Base-by-base conservation (phyloP, 257 asterid genomes). In the Forsythia viridissima region DNA sequence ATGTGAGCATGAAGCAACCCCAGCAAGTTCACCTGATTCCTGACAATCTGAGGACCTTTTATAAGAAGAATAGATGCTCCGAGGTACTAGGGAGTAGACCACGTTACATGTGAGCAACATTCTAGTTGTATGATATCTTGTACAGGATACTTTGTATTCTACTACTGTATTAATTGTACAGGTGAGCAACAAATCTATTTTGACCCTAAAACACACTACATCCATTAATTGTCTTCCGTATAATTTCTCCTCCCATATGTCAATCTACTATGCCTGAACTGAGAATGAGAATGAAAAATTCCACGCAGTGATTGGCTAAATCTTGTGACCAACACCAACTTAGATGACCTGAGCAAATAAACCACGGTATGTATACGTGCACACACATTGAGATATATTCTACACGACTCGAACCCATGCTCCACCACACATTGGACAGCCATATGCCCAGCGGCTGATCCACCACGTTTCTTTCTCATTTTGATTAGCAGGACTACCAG, bases 381-480 rank as follows among this genome's bases (percentile, higher is more conserved):
- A 11, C 30, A 67, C 43, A 7, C 48, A 42, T 72, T 13, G 81
- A 46, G 61, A 80, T 63, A 2, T 77, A 40, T 65, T 40, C 87
- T 94, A 92, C 55, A 90, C 96, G 13, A 93, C 98, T 71, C 97
- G 89, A 79, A 93, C 99, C 99, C 99, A 96, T 39, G 97, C 86
- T 71, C 99, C 99, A 21, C 98, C 98, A 72, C 99, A 96, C 99
- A 96, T 96, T 24, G 99, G 99, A 77, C 99, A 96, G 67, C 99
- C 96, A 52, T 81, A 84, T 3, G 94, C 90, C 99, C 99, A 93
- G 4, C 99, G 92, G 90, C 97, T 87, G 84, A 92, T 91, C 99
- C 99, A 96, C 98, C 98, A 93, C 5, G 75, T 80, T 78, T 93
- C 99, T 87, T 84, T 93, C 84, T 91, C 98, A 38, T 86, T 92